These are phyloP conservation scores for Diutina scorzettiae DNA, from an alignment of 1,139 yeast genomes.

Conservation along the genomic window DNA sequence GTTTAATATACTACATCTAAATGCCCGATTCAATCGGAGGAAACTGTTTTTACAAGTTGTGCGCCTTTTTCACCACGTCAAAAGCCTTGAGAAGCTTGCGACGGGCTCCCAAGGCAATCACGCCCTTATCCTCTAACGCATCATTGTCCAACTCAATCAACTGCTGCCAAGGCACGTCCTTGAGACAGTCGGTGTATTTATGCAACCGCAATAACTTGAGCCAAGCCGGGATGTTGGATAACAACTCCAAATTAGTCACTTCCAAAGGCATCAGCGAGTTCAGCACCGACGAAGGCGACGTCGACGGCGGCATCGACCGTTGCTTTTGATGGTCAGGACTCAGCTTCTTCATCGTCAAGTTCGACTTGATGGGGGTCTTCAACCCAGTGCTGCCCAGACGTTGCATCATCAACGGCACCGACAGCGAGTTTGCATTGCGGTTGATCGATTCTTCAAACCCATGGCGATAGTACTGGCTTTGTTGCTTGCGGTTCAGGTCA, in stretches of 20 bases:
- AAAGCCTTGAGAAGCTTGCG: conserved; percentile 87
- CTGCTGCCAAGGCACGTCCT: conserved; percentile 67
- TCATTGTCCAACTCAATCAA: conserved; percentile 61
- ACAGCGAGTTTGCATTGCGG: conserved; percentile 24
- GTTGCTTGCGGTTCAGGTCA: conserved; percentile 37
- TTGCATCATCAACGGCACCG: conserved; percentile 21
- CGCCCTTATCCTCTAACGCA: conserved; percentile 68
- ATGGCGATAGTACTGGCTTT: conserved; percentile 9
- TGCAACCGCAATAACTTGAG: conserved; percentile 78
- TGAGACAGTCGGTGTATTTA: conserved; percentile 80
- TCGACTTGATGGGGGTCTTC: conserved; percentile 7
- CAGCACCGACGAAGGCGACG: conserved; percentile 3
- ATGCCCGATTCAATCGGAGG: conserved; percentile 3
- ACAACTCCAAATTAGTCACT: conserved; percentile 49
- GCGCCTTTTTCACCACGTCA: conserved; percentile 40
- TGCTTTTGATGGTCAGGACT: conserved; percentile 7
- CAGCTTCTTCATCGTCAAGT: conserved; percentile 3
- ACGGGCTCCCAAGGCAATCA: conserved; percentile 89
- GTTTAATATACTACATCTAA: conserved; percentile 26
- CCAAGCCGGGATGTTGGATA: conserved; percentile 86
- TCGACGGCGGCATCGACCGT: conserved; percentile 9
- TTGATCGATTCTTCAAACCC: conserved; percentile 25
- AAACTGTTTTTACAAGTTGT: neutral
- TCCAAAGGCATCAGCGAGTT: conserved; percentile 40
- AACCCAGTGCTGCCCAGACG: conserved; percentile 9